Base-by-base conservation (phyloP, 2,329 filamentous ascomycete genomes). In the Fusarium udum region DNA sequence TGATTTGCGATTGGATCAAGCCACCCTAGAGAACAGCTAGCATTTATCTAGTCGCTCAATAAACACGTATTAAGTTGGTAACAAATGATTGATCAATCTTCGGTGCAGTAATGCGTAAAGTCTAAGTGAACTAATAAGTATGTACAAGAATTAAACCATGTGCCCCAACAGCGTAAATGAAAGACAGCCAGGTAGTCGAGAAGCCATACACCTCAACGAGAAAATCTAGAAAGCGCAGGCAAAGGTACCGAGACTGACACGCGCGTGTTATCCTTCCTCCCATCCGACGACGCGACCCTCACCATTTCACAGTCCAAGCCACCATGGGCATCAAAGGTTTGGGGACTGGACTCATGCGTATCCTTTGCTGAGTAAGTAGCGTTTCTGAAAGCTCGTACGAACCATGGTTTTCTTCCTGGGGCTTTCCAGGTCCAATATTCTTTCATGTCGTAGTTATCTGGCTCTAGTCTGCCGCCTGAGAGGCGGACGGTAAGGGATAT, bases 371-470 rank as follows among this genome's bases (percentile, higher is more conserved):
- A 42, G 7, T 61, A 46, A 12, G 40, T 36, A 1, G 20, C 28
- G 4, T 60, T 56, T 32, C 52, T 61, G 2, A 72, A 31, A 4
- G 42, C 71, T 15, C 68, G 68, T 2, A 75, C 55, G 43, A 64
- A 70, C 73, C 73, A 75, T 0, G 71, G 71, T 3, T 70, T 75
- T 28, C 48, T 64, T 9, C 73, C 73, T 0, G 68, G 65, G 0
- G 56, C 58, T n/a, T 63, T 75, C 74, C 73, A 75, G 6, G 74
- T 74, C 73, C 73, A 75, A 32, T 75, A 74, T n/a, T 75, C 74
- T 28, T 75, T 75, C n/a, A 70, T 28, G 31, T 75, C 69, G 60
- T 75, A 75, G 11, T 74, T 69, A 3, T 57, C 60, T 3, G 73
- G 74, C n/a, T 75, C 73, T 0, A 74, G 7, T 13, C 48, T 67